Evolutionary conservation across 2,329 filamentous ascomycete genomes (phyloP).

Genomic region (Ceratocystis cacaofunesta): DNA sequence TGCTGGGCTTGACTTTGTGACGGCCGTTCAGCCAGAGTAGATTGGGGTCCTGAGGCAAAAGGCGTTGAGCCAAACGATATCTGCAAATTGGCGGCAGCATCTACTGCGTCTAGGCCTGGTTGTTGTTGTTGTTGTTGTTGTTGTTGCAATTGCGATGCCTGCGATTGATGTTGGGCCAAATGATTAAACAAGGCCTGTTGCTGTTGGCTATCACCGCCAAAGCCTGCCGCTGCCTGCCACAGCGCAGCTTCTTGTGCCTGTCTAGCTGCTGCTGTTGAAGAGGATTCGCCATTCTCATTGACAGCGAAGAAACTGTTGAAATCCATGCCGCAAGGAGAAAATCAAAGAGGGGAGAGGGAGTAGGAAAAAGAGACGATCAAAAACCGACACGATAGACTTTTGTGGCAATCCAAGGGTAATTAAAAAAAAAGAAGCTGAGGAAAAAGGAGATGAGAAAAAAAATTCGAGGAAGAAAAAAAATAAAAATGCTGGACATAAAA

Average conservation of each 20-base stretch:
- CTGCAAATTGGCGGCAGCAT: slow-evolving; percentile 21
- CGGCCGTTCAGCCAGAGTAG: slow-evolving; percentile 15
- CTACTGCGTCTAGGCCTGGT: not conserved
- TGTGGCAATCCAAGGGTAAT: slow-evolving; percentile 22
- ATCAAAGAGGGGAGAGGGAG: not conserved
- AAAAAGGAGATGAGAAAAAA: not conserved
- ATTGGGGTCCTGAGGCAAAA: slow-evolving; percentile 21
- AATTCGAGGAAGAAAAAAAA: not conserved
- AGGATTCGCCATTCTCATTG: slow-evolving; percentile 7
- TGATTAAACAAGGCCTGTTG: slow-evolving; percentile 4
- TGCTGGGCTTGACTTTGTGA: slow-evolving; percentile 4
- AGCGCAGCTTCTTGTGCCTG: slow-evolving; percentile 15
- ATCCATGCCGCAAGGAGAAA: slow-evolving; percentile 9
- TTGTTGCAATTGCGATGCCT: slow-evolving; percentile 2
- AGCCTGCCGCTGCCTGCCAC: slow-evolving; percentile 12
- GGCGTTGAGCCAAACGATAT: slow-evolving; percentile 23
- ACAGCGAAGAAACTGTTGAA: slow-evolving; percentile 15
- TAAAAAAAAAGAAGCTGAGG: not conserved
- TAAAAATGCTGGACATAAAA: not conserved
- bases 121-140: slow-evolving; percentile 5
- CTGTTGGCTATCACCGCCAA: not conserved
- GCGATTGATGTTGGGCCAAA: slow-evolving; percentile 12
- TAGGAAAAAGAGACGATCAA: not conserved
- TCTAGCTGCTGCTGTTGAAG: slow-evolving; percentile 4
- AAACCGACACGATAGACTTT: slow-evolving; percentile 24